A percentile compares a stretch with the other conserved stretches of the same genome.
These are phyloP conservation scores for Ophiocordyceps camponoti-saundersi DNA, from an alignment of 2,329 filamentous ascomycete species.

Conservation along the genomic window DNA sequence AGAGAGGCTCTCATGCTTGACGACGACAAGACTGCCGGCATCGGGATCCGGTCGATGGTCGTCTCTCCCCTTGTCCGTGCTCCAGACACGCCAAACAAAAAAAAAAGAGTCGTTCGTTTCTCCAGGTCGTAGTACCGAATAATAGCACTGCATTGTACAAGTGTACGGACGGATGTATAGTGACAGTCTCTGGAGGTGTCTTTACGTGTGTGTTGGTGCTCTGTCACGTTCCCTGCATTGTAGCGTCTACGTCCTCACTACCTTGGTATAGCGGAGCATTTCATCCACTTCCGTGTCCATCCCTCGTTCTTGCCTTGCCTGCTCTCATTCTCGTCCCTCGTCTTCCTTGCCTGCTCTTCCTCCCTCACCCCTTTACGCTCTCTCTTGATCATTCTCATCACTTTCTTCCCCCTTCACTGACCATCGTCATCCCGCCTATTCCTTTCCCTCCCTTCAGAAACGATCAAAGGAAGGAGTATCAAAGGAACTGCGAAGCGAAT, in stretches of 20 bases:
- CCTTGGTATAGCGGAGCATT: neutral
- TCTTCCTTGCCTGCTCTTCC: neutral
- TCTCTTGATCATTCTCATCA: neutral
- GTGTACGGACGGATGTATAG: no score
- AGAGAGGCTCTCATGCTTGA: neutral
- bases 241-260: no score
- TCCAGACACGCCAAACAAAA: slow-evolving; percentile 1
- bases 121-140: neutral
- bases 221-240: no score
- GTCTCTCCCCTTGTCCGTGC: slow-evolving; percentile 2
- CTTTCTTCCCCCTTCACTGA: neutral
- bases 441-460: neutral
- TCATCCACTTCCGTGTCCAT: neutral
- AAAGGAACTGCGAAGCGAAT: neutral
- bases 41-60: neutral
- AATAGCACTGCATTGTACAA: neutral
- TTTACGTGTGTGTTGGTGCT: neutral
- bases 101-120: neutral
- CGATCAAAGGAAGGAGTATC: neutral
- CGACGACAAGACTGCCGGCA: slow-evolving; percentile 1
- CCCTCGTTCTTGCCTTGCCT: neutral
- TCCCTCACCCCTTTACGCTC: neutral
- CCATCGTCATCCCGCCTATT: neutral
- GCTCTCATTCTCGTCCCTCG: neutral
- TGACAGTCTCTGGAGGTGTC: no score